These are phyloP conservation scores for Claviceps citrina DNA, from an alignment of 2,329 filamentous ascomycete species.

Conservation along the genomic window DNA sequence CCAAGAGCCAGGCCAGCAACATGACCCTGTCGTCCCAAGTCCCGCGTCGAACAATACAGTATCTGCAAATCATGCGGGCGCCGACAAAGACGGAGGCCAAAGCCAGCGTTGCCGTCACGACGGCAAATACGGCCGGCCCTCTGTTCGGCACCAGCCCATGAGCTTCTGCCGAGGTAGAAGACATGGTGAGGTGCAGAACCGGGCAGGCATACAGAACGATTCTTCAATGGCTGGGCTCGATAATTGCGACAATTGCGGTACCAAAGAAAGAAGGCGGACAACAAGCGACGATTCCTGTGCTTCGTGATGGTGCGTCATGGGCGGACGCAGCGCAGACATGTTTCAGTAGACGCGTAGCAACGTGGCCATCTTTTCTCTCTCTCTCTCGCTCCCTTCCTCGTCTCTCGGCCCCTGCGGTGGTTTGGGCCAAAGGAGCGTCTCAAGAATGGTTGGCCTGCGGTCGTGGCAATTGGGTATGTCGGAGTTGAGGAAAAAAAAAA, in stretches of 20 bases:
- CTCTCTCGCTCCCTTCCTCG: no score
- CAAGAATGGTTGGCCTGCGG: neutral
- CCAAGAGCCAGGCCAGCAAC: slow-evolving; percentile 58
- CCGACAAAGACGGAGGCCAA: slow-evolving; percentile 61
- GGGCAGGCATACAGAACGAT: slow-evolving; percentile 3
- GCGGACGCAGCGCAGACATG: slow-evolving; percentile 1
- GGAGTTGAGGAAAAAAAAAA: neutral
- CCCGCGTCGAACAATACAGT: slow-evolving; percentile 55
- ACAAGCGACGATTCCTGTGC: neutral
- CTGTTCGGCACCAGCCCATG: slow-evolving; percentile 27
- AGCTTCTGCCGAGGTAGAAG: slow-evolving; percentile 4
- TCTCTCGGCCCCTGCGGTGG: no score
- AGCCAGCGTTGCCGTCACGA: slow-evolving; percentile 53
- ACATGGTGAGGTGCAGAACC: slow-evolving; percentile 4
- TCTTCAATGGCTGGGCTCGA: neutral
- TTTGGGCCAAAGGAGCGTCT: no score
- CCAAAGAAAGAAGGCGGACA: no score
- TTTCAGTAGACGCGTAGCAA: neutral
- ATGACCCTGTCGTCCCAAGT: slow-evolving; percentile 72
- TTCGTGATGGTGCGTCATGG: neutral
- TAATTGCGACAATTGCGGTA: neutral
- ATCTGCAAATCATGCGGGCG: slow-evolving; percentile 57
- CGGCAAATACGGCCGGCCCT: slow-evolving; percentile 48
- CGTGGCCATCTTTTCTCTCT: neutral
- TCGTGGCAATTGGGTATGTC: neutral